Evolutionary conservation across 2,329 filamentous ascomycete genomes (phyloP).

Genomic region (Exutisphaerella laricina): DNA sequence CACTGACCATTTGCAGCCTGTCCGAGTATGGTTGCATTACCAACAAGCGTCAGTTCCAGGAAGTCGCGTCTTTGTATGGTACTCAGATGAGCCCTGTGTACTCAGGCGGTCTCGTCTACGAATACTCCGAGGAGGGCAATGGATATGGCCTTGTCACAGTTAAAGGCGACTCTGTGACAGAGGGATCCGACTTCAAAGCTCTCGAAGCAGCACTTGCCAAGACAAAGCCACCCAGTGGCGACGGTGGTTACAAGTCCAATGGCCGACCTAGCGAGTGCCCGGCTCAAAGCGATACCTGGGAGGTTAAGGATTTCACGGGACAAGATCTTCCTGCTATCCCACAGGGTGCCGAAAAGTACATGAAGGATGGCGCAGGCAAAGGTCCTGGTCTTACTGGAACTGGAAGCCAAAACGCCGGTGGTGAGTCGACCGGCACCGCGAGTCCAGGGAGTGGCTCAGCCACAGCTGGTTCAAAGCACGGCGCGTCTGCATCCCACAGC

Average conservation of each 20-base stretch:
- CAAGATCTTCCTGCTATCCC: conserved; percentile 53
- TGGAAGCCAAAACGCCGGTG: conserved; percentile 53
- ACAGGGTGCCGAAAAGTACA: conserved; percentile 49
- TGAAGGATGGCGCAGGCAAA: conserved; percentile 53
- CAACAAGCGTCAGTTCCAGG: conserved; percentile 74
- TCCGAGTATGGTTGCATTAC: conserved; percentile 91
- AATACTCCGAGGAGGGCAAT: conserved; percentile 76
- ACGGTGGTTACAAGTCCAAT: conserved; percentile 55
- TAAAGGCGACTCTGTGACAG: conserved; percentile 47
- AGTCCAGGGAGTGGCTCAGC: conserved; percentile 47
- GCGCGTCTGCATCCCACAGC: conserved; percentile 30
- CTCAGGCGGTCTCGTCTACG: conserved; percentile 92
- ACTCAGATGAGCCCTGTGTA: conserved; percentile 80
- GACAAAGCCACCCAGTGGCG: conserved; percentile 48
- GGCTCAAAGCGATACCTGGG: conserved; percentile 49
- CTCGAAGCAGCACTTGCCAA: conserved; percentile 48
- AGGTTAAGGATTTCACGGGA: conserved; percentile 46
- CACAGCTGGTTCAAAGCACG: conserved; percentile 36
- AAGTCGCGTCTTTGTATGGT: conserved; percentile 74
- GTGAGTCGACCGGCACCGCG: conserved; percentile 45
- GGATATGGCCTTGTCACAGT: conserved; percentile 73
- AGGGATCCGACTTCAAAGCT: conserved; percentile 56
- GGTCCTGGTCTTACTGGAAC: conserved; percentile 51
- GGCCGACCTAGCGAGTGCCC: conserved; percentile 53
- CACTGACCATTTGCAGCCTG: conserved; percentile 46